Base-by-base conservation (phyloP, 2,329 filamentous ascomycete species). In the Rutstroemia sydowiana region DNA sequence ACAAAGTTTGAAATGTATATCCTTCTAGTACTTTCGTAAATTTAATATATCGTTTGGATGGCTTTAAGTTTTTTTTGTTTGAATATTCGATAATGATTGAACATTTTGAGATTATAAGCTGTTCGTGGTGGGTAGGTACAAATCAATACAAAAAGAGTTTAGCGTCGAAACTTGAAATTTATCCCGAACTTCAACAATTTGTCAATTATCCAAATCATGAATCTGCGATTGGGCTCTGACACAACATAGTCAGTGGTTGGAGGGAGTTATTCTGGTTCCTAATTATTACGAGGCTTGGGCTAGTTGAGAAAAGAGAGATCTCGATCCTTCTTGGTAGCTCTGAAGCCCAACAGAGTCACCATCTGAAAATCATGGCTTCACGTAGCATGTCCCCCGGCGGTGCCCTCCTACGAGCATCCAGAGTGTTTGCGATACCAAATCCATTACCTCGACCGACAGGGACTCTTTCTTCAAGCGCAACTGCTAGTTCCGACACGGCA, bases 391-490 rank as follows among this genome's bases (percentile, higher is more conserved):
- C 81, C 58, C 81, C 82, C 52, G 82, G 82, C 65, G 81, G 75
- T 58, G 76, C 78, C 62, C 78, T 97, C 60, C 78, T 97, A 65
- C 85, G 92, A 68, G 81, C 84, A 55, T 97, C 92, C 54, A 87
- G 92, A 60, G 78, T 97, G 62, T 97, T 97, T 72, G 86, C 91
- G 21, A 76, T 97, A 51, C 91, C 92, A 13, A 77, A 81, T 53
- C 81, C 88, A 20, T 77, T 96, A 47, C 81, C 85, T 16, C 71
- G 76, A 39, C 82, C 87, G 10, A 68, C 71, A 11, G 70, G 66
- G 59, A 73, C 75, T 58, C 74, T 73, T 57, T 74, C 71, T 55
- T 73, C 71, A 41, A 71, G 63, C 61, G 70, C 69, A 39, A 71
- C 70, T 50, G 74, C 71, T 56, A 69, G 73, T 56, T 90, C 87